Conservation (phyloP, 495 filamentous ascomycete genomes). For the Massariosphaeria phaeospora region DNA sequence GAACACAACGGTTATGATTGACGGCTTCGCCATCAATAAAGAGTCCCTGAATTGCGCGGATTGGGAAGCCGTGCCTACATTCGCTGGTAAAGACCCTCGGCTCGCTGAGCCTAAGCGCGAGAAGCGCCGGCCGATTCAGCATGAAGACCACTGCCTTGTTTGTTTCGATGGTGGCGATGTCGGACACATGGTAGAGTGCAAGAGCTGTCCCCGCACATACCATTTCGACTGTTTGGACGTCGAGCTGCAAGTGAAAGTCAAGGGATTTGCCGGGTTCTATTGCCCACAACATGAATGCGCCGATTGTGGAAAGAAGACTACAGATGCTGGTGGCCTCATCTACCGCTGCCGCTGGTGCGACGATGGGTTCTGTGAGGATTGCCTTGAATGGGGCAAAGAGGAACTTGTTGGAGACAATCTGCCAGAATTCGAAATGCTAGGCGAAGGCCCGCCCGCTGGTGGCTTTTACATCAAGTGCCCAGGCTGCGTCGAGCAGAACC, state of each 20-base stretch:
- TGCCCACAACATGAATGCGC: conserved; percentile 58
- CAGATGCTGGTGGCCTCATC: conserved; percentile 56
- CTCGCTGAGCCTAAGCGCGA: conserved; percentile 45
- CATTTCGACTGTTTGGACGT: conserved; percentile 50
- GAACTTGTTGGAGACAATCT: conserved; percentile 50
- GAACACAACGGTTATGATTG: conserved; percentile 56
- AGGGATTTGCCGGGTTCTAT: conserved; percentile 43
- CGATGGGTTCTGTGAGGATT: conserved; percentile 57
- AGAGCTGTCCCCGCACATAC: conserved; percentile 54
- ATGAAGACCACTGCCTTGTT: conserved; percentile 55
- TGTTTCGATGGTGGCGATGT: conserved; percentile 47
- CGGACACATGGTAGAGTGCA: conserved; percentile 48
- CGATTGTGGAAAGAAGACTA: conserved; percentile 52
- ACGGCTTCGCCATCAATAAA: conserved; percentile 57
- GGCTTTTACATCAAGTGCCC: conserved; percentile 53
- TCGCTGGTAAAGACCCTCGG: conserved; percentile 52
- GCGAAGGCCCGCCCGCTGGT: conserved; percentile 41
- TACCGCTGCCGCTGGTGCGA: conserved; percentile 57
- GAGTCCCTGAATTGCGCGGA: conserved; percentile 51
- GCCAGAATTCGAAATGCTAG: conserved; percentile 49
- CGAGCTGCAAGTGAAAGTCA: conserved; percentile 39
- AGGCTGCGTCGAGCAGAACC: not conserved
- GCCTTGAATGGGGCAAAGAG: conserved; percentile 53
- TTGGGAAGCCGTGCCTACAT: conserved; percentile 56
- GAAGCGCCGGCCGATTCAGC: conserved; percentile 44